Base-by-base conservation (phyloP, 2,329 filamentous ascomycete genomes). In the Colletotrichum scovillei region DNA sequence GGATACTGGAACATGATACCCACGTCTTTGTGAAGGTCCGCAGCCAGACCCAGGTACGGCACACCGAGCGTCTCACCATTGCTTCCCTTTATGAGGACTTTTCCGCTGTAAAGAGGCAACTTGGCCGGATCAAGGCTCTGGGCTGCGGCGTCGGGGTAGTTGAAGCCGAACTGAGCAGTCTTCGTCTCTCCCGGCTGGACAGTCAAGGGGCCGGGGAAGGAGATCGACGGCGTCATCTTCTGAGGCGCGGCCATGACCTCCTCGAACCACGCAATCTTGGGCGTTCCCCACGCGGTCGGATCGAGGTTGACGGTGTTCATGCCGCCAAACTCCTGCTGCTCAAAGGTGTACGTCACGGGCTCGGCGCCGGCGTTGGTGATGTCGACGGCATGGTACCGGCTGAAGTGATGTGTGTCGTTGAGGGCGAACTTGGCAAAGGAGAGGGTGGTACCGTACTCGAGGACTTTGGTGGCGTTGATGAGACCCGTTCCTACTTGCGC, bases 361-460 rank as follows among this genome's bases (percentile, higher is more conserved):
- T 79, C 73, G n/a, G 76, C 75, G 42, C 80, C 83, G 26, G 78
- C 77, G 77, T 86, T 86, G 67, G 78, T 81, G 73, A 86, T 79
- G 64, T 74, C 72, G 35, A 79, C 63, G 4, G 70, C 55, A 62
- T 77, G 75, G 55, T 77, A 75, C 62, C 73, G 75, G 30, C 78
- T 77, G 70, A 86, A 83, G 73, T 84, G 76, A 30, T 79, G 79
- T 2, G 84, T 86, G 73, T 87, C 85, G 72, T 86, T 87, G 70
- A 87, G 82, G 14, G 80, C 79, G 53, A 87, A 80, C 67, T 81
- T 84, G 38, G 81, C 81, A 5, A 82, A 82, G 14, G 81, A 80
- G 49, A 87, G 76, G 11, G 78, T 69, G 2, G 83, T 84, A 1
- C 75, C 81, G 38, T 84, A 80, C 52, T 83, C 78, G 5, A 86